Evolutionary conservation across 371 early-diverging fungal genomes (phyloP).

Genomic region (Encephalitozoon romaleae): DNA sequence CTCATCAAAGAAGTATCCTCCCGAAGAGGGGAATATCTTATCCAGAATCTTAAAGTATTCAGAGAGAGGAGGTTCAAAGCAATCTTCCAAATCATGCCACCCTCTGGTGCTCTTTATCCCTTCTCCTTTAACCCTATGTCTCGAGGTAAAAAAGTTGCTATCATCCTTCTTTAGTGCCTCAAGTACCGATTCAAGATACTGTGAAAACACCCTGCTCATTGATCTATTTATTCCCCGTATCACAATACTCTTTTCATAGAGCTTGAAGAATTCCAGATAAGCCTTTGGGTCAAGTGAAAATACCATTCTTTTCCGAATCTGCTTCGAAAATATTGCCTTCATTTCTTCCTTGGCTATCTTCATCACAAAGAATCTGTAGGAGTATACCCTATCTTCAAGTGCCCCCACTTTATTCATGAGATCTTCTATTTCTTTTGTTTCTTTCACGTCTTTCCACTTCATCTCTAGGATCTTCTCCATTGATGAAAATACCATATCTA

Average conservation of each 20-base stretch:
- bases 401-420: not conserved
- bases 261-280: not conserved
- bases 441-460: not conserved
- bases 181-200: not conserved
- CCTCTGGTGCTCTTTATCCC: not conserved
- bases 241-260: not conserved
- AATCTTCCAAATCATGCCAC: not conserved
- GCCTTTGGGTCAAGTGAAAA: not conserved
- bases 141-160: not conserved
- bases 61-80: not conserved
- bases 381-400: not conserved
- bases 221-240: not conserved
- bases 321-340: not conserved
- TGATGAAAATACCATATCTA: not conserved
- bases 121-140: not conserved
- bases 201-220: not conserved
- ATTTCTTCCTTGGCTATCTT: not conserved
- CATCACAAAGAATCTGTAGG: not conserved
- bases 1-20: not conserved
- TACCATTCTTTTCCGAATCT: not conserved
- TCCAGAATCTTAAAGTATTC: slow-evolving; percentile 2
- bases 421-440: not conserved
- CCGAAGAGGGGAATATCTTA: not conserved
- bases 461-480: not conserved
- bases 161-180: not conserved